phyloP scores from a whole-genome alignment of 768 basidiomycete genomes.

The Rhodotorula paludigena region DNA sequence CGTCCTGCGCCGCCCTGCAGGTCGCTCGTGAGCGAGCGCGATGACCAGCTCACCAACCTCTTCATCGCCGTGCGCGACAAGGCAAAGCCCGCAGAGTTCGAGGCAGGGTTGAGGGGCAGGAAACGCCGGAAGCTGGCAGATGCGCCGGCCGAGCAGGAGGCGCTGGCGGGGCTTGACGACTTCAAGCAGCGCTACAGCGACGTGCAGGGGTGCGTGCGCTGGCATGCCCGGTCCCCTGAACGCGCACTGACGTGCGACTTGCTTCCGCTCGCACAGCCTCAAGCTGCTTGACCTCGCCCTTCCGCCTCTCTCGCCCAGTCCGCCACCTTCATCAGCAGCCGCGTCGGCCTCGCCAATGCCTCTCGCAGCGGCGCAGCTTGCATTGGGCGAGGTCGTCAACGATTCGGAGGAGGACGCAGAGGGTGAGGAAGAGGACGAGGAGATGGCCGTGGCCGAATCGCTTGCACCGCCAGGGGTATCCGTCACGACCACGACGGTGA shows the following conservation, averaged over 20 bases:
- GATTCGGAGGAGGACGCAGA: conserved; percentile 25
- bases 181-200: conserved; percentile 8
- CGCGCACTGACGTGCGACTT: neutral
- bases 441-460: conserved; percentile 18
- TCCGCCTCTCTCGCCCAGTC: conserved; percentile 19
- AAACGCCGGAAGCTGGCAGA: conserved; percentile 11
- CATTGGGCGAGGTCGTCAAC: neutral
- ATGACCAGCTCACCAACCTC: conserved; percentile 16
- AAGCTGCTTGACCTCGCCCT: conserved; percentile 23
- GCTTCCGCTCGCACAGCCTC: conserved; percentile 4
- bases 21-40: neutral
- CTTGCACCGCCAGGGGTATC: conserved; percentile 16
- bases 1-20: neutral
- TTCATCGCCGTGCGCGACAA: conserved; percentile 32
- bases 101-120: conserved; percentile 21
- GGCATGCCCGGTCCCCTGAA: neutral
- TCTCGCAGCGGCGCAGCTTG: neutral
- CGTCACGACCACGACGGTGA: neutral
- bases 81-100: conserved; percentile 4
- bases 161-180: neutral
- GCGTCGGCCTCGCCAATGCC: neutral
- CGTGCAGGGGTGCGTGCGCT: neutral
- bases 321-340: neutral
- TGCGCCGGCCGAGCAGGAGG: neutral
- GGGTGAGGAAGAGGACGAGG: conserved; percentile 31